Evolutionary conservation across 2,329 filamentous ascomycete genomes (phyloP).

Genomic region (Gliomastix tumulicola): DNA sequence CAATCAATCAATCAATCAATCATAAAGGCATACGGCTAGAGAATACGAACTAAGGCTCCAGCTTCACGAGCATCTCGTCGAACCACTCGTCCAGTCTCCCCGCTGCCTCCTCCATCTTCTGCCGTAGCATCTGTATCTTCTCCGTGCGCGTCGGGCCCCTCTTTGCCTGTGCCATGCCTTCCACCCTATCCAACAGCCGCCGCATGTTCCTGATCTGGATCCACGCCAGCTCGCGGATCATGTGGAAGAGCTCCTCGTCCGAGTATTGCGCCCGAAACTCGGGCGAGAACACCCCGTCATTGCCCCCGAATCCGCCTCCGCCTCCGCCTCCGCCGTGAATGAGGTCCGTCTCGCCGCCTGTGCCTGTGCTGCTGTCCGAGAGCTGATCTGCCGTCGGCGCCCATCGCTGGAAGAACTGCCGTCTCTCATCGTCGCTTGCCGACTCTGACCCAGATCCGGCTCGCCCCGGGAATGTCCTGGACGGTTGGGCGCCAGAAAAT

Average conservation of each 20-base stretch:
- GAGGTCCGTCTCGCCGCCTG: constrained; percentile 6
- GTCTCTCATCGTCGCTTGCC: too few species aligned
- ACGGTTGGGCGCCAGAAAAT: too few species aligned
- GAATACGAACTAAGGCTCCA: too few species aligned
- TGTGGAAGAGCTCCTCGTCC: constrained; percentile 18
- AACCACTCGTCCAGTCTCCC: constrained; percentile 1
- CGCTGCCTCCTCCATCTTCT: background rate
- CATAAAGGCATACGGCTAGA: too few species aligned
- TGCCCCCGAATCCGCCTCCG: too few species aligned
- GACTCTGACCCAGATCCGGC: too few species aligned
- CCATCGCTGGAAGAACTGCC: too few species aligned
- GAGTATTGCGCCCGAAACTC: constrained; percentile 15
- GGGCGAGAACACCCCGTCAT: constrained; percentile 11
- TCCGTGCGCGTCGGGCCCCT: background rate
- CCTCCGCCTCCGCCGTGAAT: too few species aligned
- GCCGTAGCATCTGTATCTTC: background rate
- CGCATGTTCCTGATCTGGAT: constrained; percentile 16
- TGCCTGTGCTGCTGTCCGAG: background rate
- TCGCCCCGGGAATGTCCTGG: too few species aligned
- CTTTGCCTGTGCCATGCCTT: background rate
- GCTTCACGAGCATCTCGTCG: background rate
- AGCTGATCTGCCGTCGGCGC: background rate
- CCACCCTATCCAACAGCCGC: constrained; percentile 10
- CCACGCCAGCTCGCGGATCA: constrained; percentile 15
- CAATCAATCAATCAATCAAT: too few species aligned